Base-by-base conservation (phyloP, 225 moss, liverwort and hornwort species). In the Lunularia cruciata region DNA sequence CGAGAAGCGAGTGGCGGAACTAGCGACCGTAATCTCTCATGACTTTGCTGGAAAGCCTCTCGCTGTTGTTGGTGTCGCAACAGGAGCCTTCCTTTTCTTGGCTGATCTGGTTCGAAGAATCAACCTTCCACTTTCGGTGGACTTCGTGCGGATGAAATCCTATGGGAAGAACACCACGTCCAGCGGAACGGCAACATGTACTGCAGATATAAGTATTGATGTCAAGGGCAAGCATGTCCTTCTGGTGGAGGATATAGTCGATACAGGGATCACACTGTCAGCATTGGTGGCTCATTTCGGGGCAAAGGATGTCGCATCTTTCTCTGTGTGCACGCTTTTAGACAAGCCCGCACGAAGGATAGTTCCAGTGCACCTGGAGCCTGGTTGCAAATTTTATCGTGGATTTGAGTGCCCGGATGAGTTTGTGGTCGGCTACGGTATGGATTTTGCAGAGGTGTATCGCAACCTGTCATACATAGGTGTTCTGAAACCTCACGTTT, bases 201-300 rank as follows among this genome's bases (percentile, higher is more conserved):
- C 76, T 65, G 84, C 89, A 25, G 89, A 94, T 59, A 79, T 87
- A 57, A 80, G 83, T 31, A 77, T 89, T 63, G 89, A 94, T 60
- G 57, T 91, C 67, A 78, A 76, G 72, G 87, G 73, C 65, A 87
- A 84, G 74, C 86, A 94, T 70, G 63, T 91, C 11, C 66, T 94
- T 45, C 63, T 86, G 71, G 86, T 86, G 46, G 94, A 94, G 70
- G 90, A 94, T 62, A 86, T 94, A 47, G 84, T 94, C 46, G 90
- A 91, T 70, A 87, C 87, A 26, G 94, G 94, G 67, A 79, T 79
- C 39, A 90, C 89, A 4, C 85, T 94, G n/a, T 75, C 89, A 39
- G 82, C 87, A 60, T 71, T 94, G 22, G 70, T 94, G 63, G 51
- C 82, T 42, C 84, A 94, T 47, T 77, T 94, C 35, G 63, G 57